Conservation (phyloP, 768 basidiomycete genomes). For the Hygrocybe coccinea region DNA sequence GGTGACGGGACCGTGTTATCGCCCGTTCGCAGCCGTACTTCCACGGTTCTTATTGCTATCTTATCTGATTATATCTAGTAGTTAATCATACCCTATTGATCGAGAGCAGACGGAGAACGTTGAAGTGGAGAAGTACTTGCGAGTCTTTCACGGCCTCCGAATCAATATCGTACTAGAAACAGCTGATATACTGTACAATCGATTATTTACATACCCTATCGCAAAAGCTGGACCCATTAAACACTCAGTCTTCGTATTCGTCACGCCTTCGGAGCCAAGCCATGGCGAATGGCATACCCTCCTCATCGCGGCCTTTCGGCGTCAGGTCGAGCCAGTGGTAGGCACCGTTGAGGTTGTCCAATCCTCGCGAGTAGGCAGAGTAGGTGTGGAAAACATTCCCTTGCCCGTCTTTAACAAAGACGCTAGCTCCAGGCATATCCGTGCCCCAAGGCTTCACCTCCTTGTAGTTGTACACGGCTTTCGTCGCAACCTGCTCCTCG, state of each 20-base stretch:
- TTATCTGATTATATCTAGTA: no score
- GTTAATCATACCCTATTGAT: no score
- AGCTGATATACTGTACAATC: no score
- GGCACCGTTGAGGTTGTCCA: conserved; percentile 3
- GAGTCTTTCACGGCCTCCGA: no score
- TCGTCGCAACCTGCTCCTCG: conserved; percentile 4
- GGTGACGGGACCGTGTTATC: no score
- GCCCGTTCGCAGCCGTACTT: no score
- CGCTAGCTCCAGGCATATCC: conserved; percentile 2
- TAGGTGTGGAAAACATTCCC: conserved; percentile 7
- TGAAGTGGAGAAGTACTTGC: no score
- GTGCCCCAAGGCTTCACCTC: not conserved
- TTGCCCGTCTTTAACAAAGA: conserved; percentile 5
- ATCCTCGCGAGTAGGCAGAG: conserved; percentile 2
- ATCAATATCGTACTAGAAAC: no score
- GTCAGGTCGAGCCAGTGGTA: conserved; percentile 8
- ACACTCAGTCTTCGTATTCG: conserved; percentile 4
- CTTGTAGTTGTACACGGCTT: conserved; percentile 5
- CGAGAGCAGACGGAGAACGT: no score
- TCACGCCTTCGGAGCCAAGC: conserved; percentile 5
- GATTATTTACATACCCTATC: no score
- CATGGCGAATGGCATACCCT: not conserved
- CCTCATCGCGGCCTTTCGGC: conserved; percentile 5
- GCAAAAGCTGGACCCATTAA: no score
- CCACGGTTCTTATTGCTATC: no score